phyloP scores from a whole-genome alignment of 805 yeast genomes.

The Starmerella vaccinii region DNA sequence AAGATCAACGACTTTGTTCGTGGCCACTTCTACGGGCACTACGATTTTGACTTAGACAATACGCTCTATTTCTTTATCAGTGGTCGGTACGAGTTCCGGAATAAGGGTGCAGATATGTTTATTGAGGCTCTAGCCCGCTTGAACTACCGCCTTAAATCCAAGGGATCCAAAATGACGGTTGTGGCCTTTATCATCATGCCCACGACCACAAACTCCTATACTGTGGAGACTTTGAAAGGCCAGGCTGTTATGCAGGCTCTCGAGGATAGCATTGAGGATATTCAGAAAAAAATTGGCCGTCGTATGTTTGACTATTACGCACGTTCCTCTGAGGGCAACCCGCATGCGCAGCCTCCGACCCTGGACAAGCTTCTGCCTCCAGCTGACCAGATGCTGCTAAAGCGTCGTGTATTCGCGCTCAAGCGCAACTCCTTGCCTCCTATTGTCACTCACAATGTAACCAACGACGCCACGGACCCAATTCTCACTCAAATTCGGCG shows the following conservation, averaged over 20 bases:
- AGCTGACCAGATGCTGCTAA: slow-evolving; percentile 77
- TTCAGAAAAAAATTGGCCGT: slow-evolving; percentile 75
- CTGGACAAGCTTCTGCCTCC: slow-evolving; percentile 76
- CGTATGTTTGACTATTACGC: slow-evolving; percentile 87
- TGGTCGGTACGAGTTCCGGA: slow-evolving; percentile 92
- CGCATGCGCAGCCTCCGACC: slow-evolving; percentile 54
- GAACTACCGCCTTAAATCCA: slow-evolving; percentile 72
- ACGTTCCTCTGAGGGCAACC: slow-evolving; percentile 37
- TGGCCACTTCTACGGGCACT: slow-evolving; percentile 95
- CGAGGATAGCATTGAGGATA: slow-evolving; percentile 79
- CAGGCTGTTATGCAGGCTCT: slow-evolving; percentile 92
- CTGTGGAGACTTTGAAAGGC: slow-evolving; percentile 89
- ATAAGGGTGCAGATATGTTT: slow-evolving; percentile 92
- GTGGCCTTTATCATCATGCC: slow-evolving; percentile 99
- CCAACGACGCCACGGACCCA: slow-evolving; percentile 84
- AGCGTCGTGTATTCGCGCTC: slow-evolving; percentile 85
- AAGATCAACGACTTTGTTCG: slow-evolving; percentile 88
- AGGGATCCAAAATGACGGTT: slow-evolving; percentile 79
- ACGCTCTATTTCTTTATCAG: slow-evolving; percentile 93
- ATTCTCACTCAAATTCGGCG: slow-evolving; percentile 83
- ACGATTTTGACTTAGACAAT: slow-evolving; percentile 87
- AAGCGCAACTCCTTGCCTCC: slow-evolving; percentile 87
- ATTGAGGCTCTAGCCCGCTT: slow-evolving; percentile 87
- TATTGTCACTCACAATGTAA: slow-evolving; percentile 93
- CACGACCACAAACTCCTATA: slow-evolving; percentile 84